phyloP scores from a whole-genome alignment of 345 rosid genomes.

The Salix koriyanagi region DNA sequence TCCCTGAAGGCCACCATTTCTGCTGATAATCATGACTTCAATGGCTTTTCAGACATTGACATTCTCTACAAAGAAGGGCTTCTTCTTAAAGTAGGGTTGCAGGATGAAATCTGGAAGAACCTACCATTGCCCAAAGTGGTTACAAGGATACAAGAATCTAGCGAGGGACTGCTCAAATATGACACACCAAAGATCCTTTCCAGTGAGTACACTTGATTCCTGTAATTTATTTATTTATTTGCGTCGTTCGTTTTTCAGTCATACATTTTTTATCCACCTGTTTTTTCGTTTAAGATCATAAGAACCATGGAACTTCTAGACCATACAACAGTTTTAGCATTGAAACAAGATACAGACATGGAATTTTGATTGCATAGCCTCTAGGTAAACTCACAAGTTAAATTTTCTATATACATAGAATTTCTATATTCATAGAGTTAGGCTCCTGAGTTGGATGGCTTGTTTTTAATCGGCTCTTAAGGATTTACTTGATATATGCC shows the following conservation, averaged over 20 bases:
- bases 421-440: neutral
- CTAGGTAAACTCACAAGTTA: neutral
- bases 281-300: neutral
- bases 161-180: conserved; percentile 78
- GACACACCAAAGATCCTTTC: conserved; percentile 81
- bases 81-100: conserved; percentile 73
- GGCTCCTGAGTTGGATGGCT: neutral
- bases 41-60: conserved; percentile 69
- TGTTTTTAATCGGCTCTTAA: neutral
- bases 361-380: neutral
- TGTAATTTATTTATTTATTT: neutral
- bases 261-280: neutral
- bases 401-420: neutral
- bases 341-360: neutral
- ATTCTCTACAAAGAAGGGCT: conserved; percentile 84
- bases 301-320: neutral
- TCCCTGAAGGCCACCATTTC: conserved; percentile 77
- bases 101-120: conserved; percentile 68
- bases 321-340: neutral
- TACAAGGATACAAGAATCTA: conserved; percentile 51
- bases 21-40: conserved; percentile 57
- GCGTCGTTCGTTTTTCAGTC: neutral
- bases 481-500: neutral
- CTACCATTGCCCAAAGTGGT: conserved; percentile 68
- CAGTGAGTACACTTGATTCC: conserved; percentile 46